Evolutionary conservation across 352 stramenopile genomes (phyloP).

Genomic region (Phytophthora megakarya): DNA sequence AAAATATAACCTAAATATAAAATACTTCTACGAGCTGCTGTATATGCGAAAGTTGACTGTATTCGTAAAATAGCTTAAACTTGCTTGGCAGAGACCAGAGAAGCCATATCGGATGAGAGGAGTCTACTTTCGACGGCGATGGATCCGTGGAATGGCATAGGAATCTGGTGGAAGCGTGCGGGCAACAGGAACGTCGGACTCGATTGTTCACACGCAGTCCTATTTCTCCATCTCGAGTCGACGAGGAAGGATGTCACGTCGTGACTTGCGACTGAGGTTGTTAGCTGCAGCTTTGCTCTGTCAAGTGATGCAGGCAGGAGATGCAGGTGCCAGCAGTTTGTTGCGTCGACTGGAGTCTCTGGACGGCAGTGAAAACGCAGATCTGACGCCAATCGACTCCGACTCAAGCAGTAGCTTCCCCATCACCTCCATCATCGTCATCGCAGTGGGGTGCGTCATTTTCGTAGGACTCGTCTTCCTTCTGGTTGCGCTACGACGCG

Average conservation of each 20-base stretch:
- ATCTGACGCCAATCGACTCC: constrained; percentile 7
- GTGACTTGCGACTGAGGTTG: constrained; percentile 12
- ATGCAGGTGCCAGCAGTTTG: background rate
- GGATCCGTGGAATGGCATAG: constrained; percentile 25
- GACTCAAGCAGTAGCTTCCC: constrained; percentile 16
- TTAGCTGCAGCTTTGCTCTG: constrained; percentile 14
- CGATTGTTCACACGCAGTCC: constrained; percentile 3
- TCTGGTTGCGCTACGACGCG: constrained; percentile 17
- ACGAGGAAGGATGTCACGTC: constrained; percentile 20
- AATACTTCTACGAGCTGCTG: too few species aligned
- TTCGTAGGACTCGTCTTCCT: constrained; percentile 25
- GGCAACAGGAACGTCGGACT: background rate
- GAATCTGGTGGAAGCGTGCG: constrained; percentile 24
- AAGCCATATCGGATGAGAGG: constrained; percentile 8
- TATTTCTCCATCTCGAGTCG: constrained; percentile 22
- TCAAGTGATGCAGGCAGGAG: constrained; percentile 2
- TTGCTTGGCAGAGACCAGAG: constrained; percentile 13
- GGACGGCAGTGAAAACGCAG: background rate
- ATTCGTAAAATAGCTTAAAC: constrained; percentile 11
- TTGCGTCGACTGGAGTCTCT: constrained; percentile 6
- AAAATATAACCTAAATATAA: too few species aligned
- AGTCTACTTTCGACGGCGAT: constrained; percentile 11
- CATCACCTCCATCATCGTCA: constrained; percentile 24
- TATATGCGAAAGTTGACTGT: constrained; percentile 21
- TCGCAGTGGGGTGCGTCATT: constrained; percentile 22